A percentile compares a stretch with the other conserved stretches of the same genome.
These are phyloP conservation scores for Hypomontagnella submonticulosa DNA, from an alignment of 495 filamentous ascomycete genomes.

Conservation along the genomic window DNA sequence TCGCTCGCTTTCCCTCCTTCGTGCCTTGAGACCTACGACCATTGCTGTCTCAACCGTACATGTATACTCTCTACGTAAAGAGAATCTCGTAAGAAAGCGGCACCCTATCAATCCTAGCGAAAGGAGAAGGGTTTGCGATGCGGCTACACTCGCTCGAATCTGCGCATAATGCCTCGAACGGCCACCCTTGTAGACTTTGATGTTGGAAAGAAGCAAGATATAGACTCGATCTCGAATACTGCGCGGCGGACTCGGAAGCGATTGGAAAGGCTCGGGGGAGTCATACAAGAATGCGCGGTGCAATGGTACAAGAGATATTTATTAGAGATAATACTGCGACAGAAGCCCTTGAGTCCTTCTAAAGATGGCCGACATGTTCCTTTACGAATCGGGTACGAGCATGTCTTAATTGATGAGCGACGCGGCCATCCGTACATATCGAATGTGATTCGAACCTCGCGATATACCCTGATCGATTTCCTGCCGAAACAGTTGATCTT, in stretches of 20 bases:
- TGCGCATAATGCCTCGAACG: constrained; percentile 40
- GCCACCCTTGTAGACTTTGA: constrained; percentile 29
- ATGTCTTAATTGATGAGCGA: constrained; percentile 75
- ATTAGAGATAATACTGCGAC: constrained; percentile 52
- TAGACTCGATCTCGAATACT: constrained; percentile 15
- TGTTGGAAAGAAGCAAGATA: constrained; percentile 22
- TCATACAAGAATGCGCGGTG: constrained; percentile 28
- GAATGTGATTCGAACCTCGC: constrained; percentile 84
- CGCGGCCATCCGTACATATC: constrained; percentile 75
- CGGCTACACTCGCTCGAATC: constrained; percentile 32
- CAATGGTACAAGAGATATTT: constrained; percentile 50
- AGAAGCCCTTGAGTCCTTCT: constrained; percentile 52
- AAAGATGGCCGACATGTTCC: constrained; percentile 71
- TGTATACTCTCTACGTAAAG: not conserved
- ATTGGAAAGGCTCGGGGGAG: constrained; percentile 23
- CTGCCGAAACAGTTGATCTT: constrained; percentile 87
- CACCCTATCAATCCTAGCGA: constrained; percentile 18
- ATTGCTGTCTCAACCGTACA: not conserved
- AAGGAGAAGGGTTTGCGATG: constrained; percentile 31
- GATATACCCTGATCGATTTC: constrained; percentile 90
- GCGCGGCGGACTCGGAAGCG: constrained; percentile 29
- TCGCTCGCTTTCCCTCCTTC: constrained; percentile 15
- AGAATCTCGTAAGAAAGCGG: constrained; percentile 13
- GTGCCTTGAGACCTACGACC: not conserved
- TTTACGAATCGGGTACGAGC: constrained; percentile 64